Conservation (phyloP, 371 early-diverging fungal species). For the Phascolomyces articulosus region DNA sequence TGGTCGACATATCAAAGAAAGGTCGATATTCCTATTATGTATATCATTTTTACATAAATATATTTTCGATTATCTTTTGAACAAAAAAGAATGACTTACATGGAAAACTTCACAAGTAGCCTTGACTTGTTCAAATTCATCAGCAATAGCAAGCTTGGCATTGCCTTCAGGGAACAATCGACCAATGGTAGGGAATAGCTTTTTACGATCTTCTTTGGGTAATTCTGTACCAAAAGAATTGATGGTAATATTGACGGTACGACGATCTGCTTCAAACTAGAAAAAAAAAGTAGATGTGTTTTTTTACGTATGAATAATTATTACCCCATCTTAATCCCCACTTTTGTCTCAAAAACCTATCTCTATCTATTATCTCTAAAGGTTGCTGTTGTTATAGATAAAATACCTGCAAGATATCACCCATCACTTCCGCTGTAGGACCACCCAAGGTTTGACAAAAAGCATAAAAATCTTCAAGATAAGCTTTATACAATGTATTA, state of each 20-base stretch:
- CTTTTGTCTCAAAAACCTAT: too few relatives aligned
- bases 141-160: slow-evolving; percentile 81
- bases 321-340: too few relatives aligned
- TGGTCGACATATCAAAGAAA: slow-evolving; percentile 63
- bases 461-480: slow-evolving; percentile 95
- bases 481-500: slow-evolving; percentile 97
- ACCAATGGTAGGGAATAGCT: slow-evolving; percentile 92
- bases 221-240: slow-evolving; percentile 98
- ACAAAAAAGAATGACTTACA: too few relatives aligned
- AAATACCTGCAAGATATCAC: slow-evolving; percentile 82
- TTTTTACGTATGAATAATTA: background rate
- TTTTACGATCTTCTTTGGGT: slow-evolving; percentile 92
- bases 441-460: slow-evolving; percentile 88
- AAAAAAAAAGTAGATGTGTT: background rate
- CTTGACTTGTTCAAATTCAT: slow-evolving; percentile 95
- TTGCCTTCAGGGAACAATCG: slow-evolving; percentile 92
- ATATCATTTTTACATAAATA: too few relatives aligned
- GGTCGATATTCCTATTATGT: slow-evolving; percentile 75
- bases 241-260: slow-evolving; percentile 96
- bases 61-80: too few relatives aligned
- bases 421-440: slow-evolving; percentile 94
- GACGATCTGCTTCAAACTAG: slow-evolving; percentile 97
- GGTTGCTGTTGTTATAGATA: too few relatives aligned
- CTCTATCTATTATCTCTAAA: background rate
- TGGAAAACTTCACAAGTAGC: slow-evolving; percentile 79